Evolutionary conservation across 805 yeast species (phyloP).

Genomic region (Wickerhamomyces silvicola): DNA sequence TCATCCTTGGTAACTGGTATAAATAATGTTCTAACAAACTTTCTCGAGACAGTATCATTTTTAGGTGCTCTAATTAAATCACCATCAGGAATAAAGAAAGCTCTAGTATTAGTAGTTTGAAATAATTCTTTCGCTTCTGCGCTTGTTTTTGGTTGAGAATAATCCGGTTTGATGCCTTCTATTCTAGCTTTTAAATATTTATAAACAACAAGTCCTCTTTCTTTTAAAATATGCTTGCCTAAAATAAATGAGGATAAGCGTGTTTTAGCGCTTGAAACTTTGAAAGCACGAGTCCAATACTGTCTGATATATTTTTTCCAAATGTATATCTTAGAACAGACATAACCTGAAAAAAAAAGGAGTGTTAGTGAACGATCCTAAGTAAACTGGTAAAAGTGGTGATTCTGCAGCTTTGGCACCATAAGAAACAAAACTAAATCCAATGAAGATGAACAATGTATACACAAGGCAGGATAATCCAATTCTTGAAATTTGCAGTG

Average conservation of each 20-base stretch:
- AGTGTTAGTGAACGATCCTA: not conserved
- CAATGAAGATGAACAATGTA: constrained; percentile 61
- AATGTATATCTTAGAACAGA: constrained; percentile 1
- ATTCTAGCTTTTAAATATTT: constrained; percentile 41
- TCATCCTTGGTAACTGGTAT: constrained; percentile 81
- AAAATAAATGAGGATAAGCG: constrained; percentile 79
- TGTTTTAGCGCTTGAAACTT: constrained; percentile 45
- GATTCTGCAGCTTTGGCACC: constrained; percentile 13
- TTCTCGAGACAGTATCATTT: constrained; percentile 66
- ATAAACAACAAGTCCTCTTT: constrained; percentile 63
- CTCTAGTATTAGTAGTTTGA: constrained; percentile 31
- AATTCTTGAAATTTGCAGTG: constrained; percentile 66
- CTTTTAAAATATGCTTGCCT: constrained; percentile 53
- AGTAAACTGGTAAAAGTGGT: constrained; percentile 15
- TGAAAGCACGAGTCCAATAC: constrained; percentile 62
- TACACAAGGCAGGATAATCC: constrained; percentile 69
- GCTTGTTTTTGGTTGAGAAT: constrained; percentile 45
- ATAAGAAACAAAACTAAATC: constrained; percentile 49
- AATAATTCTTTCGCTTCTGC: constrained; percentile 40
- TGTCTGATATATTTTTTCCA: constrained; percentile 31
- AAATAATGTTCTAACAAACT: constrained; percentile 59
- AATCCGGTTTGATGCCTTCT: constrained; percentile 44
- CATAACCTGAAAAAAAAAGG: not conserved
- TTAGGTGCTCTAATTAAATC: constrained; percentile 80
- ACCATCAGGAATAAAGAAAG: constrained; percentile 78